A percentile compares a stretch with the other conserved stretches of the same genome.
phyloP scores from a whole-genome alignment of 106 monocot genomes.

The Chionographis japonica region DNA sequence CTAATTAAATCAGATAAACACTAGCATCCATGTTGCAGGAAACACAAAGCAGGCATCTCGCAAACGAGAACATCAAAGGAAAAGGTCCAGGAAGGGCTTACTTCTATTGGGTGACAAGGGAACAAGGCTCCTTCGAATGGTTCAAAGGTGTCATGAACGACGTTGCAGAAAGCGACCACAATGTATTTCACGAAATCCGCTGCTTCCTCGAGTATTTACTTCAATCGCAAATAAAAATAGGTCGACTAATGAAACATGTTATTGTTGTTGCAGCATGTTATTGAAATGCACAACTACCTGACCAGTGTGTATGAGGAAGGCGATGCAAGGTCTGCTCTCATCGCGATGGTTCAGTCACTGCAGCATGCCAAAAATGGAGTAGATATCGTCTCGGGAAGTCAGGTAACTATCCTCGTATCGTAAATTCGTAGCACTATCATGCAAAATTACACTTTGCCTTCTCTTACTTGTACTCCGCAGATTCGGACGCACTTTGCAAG shows the following conservation, averaged over 20 bases:
- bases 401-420: conserved; percentile 8
- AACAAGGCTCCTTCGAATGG: conserved; percentile 85
- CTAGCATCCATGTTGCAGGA: conserved; percentile 14
- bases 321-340: conserved; percentile 74
- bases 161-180: conserved; percentile 62
- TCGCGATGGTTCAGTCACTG: conserved; percentile 71
- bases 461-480: conserved; percentile 11
- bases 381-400: conserved; percentile 59
- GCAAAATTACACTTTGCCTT: background rate
- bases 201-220: background rate
- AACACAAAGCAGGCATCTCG: background rate
- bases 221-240: background rate
- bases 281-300: conserved; percentile 84
- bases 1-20: no score
- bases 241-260: background rate
- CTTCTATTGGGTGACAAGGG: conserved; percentile 92
- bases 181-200: conserved; percentile 17
- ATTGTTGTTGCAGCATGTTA: conserved; percentile 42
- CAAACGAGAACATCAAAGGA: conserved; percentile 17
- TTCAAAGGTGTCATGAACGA: conserved; percentile 89
- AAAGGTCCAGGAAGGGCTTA: conserved; percentile 62
- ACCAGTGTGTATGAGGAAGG: conserved; percentile 82
- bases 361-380: conserved; percentile 78
- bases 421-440: background rate
- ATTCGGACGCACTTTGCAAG: conserved; percentile 65